phyloP scores from a whole-genome alignment of 1,284 basidiomycete species.

The Fereydounia khargensis region DNA sequence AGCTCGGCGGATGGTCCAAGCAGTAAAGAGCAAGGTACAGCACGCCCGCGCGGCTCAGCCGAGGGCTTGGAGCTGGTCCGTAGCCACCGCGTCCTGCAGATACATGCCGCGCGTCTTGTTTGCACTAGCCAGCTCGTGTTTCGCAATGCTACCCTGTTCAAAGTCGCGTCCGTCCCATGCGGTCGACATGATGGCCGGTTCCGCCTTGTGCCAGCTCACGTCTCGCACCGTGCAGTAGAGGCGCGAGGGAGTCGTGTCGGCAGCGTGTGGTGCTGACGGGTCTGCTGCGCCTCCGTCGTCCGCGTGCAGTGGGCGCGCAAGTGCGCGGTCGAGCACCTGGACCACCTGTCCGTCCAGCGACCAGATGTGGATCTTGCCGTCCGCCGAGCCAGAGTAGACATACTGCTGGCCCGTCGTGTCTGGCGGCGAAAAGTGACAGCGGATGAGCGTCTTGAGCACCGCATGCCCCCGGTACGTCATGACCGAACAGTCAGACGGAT shows the following conservation, averaged over 20 bases:
- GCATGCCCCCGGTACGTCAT: conserved; percentile 89
- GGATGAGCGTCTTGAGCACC: conserved; percentile 87
- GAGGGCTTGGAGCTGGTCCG: conserved; percentile 8
- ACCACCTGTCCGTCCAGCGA: conserved; percentile 82
- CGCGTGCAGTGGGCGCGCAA: conserved; percentile 68
- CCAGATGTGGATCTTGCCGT: conserved; percentile 76
- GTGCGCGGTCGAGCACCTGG: conserved; percentile 77
- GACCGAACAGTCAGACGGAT: conserved; percentile 85
- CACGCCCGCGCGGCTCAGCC: conserved; percentile 2
- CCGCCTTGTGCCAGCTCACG: conserved; percentile 84
- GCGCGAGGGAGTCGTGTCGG: not conserved
- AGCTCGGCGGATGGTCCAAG: conserved; percentile 41
- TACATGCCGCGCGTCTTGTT: too few relatives aligned
- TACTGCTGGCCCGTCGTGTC: conserved; percentile 90
- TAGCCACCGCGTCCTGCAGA: conserved; percentile 17
- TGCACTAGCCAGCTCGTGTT: conserved; percentile 34
- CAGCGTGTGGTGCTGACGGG: not conserved
- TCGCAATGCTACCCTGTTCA: conserved; percentile 38
- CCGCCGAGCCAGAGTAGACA: conserved; percentile 85
- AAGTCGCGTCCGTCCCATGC: conserved; percentile 69
- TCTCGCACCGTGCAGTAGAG: conserved; percentile 68
- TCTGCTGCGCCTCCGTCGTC: conserved; percentile 1
- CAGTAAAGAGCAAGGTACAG: not conserved
- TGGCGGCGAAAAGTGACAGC: conserved; percentile 89
- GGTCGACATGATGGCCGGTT: conserved; percentile 86